Evolutionary conservation across 805 yeast genomes (phyloP), one percentile per base, ranked within the genome.

Genomic region (Hanseniaspora mollemarum): DNA sequence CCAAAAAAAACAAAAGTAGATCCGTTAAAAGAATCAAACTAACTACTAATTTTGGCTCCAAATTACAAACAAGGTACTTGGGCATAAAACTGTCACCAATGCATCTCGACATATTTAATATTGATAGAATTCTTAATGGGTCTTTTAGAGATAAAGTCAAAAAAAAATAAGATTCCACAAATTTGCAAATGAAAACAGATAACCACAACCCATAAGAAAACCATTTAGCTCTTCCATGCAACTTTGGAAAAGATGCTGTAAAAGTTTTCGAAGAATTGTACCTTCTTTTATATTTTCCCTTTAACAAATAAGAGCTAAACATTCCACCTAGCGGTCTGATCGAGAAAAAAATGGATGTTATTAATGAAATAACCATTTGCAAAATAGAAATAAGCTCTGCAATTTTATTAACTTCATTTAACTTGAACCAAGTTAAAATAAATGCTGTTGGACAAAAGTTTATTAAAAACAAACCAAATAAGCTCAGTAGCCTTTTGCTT

Each of bases 141-240:
- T 81, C 92, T 52, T 78, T 72, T 51, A 84, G 65, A 2, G 92
- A 81, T 44, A 83, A 66, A 0, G 88, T 80, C 55, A 85, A 66
- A 57, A 83, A 85, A 63, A 82, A 83, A 62, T 85, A 85, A 0
- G 94, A 84, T 61, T 85, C 94, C 21, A 77, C 61, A 56, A 80
- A 78, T 60, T 85, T 85, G 2, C 84, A 78, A 7, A 71, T 55
- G 56, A 83, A 83, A 0, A 85, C 81, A 1, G 77, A 73, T 19
- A 75, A 36, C 87, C 94, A 83, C 53, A 85, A 64, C 0, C 83
- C 80, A 60, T 74, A 72, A 0, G 94, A 84, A 2, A 86, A 75
- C 53, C 78, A 66, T 42, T 67, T 67, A 49, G 77, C 76, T 37
- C 77, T 71, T 0, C 81, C 81, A 15, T 61, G 63, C 9, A 83